Evolutionary conservation across 176 grass and related monocot genomes (phyloP), one percentile per base, ranked within the genome.

Genomic region (Aegilops tauschii): DNA sequence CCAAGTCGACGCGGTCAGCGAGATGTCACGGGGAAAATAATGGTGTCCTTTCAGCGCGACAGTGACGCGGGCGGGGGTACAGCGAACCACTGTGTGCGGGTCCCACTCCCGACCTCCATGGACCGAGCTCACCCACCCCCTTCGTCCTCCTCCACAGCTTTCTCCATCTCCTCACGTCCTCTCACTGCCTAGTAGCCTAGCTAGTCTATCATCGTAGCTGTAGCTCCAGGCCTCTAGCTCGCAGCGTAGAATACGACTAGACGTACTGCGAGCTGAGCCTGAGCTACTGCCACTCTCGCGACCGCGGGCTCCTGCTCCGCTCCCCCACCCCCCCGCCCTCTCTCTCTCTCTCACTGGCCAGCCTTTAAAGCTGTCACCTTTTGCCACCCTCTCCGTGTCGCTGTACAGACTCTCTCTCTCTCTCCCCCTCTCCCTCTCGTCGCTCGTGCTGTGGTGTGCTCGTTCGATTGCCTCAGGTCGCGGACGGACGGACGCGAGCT

Each of bases 321-420:
- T 59, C 8, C 4, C 18, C 50, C 49, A 12, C 54, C 52, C 5
- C 1, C 49, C 50, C 54, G 6, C 27, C 64, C 82, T 71, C 45
- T 12, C 20, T 66, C 64, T 39, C 74, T 65, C 64, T 70, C 74
- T 88, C 88, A 29, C 70, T 83, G 27, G 25, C 78, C 35, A 12
- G 54, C 47, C 88, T 96, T 92, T 98, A 93, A 93, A 91, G 92
- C 85, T 92, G 93, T 94, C 73, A 84, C 86, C 88, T 96, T 95
- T 90, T 82, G 73, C 81, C 79, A 10, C 31, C 50, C 62, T 28
- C 73, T 6, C 16, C 45, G 73, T 76, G 29, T 76, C 49, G 45
- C 73, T 76, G 73, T 54, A 76, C 29, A 52, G 14, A 5, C 23
- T 76, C 44, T 31, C 65, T 85, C 65, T 85, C 80, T 35, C 81